Evolutionary conservation across 1,139 yeast genomes (phyloP).

Genomic region (Magnusiomyces paraingens): DNA sequence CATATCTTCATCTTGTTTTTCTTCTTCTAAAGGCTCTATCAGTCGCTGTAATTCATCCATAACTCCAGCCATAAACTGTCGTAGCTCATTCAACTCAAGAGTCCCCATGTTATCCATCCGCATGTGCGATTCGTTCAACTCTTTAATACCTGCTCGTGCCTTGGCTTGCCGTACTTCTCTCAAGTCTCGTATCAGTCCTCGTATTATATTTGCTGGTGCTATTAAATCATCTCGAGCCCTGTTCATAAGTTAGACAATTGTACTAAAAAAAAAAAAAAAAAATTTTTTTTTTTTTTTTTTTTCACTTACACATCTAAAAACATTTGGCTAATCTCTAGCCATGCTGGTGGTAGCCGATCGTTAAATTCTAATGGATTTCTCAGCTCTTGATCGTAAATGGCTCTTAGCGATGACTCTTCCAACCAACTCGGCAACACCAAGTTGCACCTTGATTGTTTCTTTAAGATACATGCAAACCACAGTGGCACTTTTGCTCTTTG

Average conservation of each 20-base stretch:
- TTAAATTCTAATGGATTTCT: slow-evolving; percentile 54
- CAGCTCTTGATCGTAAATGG: slow-evolving; percentile 63
- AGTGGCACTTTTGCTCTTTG: slow-evolving; percentile 67
- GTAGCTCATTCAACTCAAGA: slow-evolving; percentile 78
- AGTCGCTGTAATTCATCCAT: slow-evolving; percentile 69
- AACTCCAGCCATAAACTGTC: slow-evolving; percentile 72
- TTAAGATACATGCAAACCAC: slow-evolving; percentile 82
- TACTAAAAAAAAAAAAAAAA: background rate
- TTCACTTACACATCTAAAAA: slow-evolving; percentile 40
- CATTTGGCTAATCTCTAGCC: slow-evolving; percentile 76
- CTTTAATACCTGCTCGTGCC: slow-evolving; percentile 68
- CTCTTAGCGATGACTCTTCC: slow-evolving; percentile 47
- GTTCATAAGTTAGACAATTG: slow-evolving; percentile 12
- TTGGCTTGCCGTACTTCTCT: slow-evolving; percentile 79
- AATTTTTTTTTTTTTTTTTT: too few species aligned
- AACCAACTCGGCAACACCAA: slow-evolving; percentile 89
- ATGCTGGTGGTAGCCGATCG: slow-evolving; percentile 63
- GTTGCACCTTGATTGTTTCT: slow-evolving; percentile 79
- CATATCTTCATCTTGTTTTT: slow-evolving; percentile 11
- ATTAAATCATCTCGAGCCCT: slow-evolving; percentile 68
- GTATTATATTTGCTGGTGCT: slow-evolving; percentile 56
- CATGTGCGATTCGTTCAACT: slow-evolving; percentile 75
- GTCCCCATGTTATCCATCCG: slow-evolving; percentile 77
- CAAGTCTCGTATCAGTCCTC: slow-evolving; percentile 72
- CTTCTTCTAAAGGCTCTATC: slow-evolving; percentile 35